These are phyloP conservation scores for Chaetothyriales sp. DNA, from an alignment of 2,329 filamentous ascomycete species.

Conservation along the genomic window DNA sequence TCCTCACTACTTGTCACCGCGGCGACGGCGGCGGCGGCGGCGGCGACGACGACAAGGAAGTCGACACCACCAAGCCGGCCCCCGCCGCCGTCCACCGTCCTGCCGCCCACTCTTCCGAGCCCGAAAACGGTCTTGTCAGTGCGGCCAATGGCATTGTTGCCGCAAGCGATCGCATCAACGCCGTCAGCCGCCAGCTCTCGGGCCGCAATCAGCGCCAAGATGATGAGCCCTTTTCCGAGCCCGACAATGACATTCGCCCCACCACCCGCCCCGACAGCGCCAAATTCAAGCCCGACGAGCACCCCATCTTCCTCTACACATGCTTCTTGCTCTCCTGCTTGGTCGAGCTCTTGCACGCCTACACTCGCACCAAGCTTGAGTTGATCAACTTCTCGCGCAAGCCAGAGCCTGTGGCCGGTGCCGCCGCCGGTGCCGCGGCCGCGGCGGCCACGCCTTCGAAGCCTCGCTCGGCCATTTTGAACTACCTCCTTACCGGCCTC, in stretches of 20 bases:
- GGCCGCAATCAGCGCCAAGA: conserved; percentile 4
- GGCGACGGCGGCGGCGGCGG: conserved; percentile 89
- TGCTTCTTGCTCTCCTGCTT: conserved; percentile 90
- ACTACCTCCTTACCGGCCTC: conserved; percentile 79
- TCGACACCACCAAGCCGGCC: conserved; percentile 18
- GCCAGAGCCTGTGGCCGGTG: conserved; percentile 64
- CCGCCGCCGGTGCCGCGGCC: too few species aligned
- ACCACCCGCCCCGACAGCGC: conserved; percentile 55
- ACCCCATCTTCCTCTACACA: conserved; percentile 91
- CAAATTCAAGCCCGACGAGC: conserved; percentile 77
- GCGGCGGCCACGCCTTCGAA: conserved; percentile 85
- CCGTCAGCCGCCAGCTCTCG: neutral
- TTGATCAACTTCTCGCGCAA: conserved; percentile 99
- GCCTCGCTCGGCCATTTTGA: conserved; percentile 79
- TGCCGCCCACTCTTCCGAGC: conserved; percentile 38
- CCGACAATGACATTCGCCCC: neutral
- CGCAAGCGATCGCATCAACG: neutral
- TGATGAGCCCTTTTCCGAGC: neutral
- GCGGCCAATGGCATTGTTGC: conserved; percentile 19
- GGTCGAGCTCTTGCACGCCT: conserved; percentile 77
- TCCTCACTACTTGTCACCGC: conserved; percentile 60
- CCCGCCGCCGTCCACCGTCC: conserved; percentile 24
- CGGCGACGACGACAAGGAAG: conserved; percentile 77
- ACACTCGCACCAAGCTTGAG: conserved; percentile 90
- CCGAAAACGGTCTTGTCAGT: conserved; percentile 22